phyloP scores from a whole-genome alignment of 75 land plant species.

The Picea sitchensis region DNA sequence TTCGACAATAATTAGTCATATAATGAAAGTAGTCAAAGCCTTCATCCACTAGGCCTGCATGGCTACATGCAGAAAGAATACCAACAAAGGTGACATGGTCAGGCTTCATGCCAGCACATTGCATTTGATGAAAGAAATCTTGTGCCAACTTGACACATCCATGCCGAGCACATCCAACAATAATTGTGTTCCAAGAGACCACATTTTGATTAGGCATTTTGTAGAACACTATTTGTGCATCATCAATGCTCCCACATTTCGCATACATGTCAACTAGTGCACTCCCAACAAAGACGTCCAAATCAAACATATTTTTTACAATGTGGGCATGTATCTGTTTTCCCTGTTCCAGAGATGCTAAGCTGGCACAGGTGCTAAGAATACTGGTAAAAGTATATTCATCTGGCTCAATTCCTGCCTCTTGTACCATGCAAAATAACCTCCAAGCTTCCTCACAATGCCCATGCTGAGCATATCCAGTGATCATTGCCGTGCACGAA shows the following conservation, averaged over 20 bases:
- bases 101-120: too few relatives aligned
- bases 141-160: too few relatives aligned
- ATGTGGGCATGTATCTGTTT: conserved; percentile 27
- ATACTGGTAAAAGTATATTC: conserved; percentile 29
- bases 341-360: conserved; percentile 15
- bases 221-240: too few relatives aligned
- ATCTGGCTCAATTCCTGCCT: conserved; percentile 32
- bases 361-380: conserved; percentile 19
- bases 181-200: too few relatives aligned
- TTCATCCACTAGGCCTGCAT: too few relatives aligned
- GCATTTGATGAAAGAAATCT: too few relatives aligned
- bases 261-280: conserved; percentile 43
- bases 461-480: conserved; percentile 35
- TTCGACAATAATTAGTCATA: too few relatives aligned
- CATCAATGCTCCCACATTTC: conserved; percentile 2
- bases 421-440: conserved; percentile 24
- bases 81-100: too few relatives aligned
- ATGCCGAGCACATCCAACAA: too few relatives aligned
- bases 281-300: conserved; percentile 29
- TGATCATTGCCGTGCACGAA: conserved; percentile 48
- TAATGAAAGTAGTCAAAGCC: too few relatives aligned
- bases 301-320: conserved; percentile 21
- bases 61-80: too few relatives aligned
- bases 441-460: conserved; percentile 17
- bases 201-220: too few relatives aligned